Percentiles rank a stretch among this genome's conserved stretches.
Conservation (phyloP, 2,329 filamentous ascomycete species). For the Claviceps cyperi region DNA sequence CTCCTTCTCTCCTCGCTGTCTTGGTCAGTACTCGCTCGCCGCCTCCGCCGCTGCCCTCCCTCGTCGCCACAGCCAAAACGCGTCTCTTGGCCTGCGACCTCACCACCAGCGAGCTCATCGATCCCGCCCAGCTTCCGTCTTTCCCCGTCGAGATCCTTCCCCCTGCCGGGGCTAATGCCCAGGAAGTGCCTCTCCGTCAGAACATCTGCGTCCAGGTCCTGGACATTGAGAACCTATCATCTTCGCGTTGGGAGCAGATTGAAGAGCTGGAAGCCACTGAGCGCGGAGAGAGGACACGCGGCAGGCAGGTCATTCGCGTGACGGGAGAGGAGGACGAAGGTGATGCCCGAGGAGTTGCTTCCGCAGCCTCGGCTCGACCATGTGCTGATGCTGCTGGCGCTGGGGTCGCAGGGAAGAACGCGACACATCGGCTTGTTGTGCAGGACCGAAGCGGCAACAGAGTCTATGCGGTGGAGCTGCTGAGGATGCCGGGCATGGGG, state of each 20-base stretch:
- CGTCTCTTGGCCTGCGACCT: constrained; percentile 71
- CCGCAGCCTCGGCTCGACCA: not conserved
- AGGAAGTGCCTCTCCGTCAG: constrained; percentile 40
- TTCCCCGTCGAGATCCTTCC: constrained; percentile 39
- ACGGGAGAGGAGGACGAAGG: constrained; percentile 26
- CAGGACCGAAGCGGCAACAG: constrained; percentile 63
- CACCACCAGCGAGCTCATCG: constrained; percentile 33
- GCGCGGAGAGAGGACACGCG: constrained; percentile 58
- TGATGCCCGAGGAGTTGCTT: constrained; percentile 9
- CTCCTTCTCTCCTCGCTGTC: constrained; percentile 44
- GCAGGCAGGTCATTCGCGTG: constrained; percentile 69
- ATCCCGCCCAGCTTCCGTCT: constrained; percentile 22
- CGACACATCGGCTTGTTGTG: constrained; percentile 66
- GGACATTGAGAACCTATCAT: constrained; percentile 70
- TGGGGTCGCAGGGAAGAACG: constrained; percentile 19
- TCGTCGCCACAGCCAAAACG: constrained; percentile 67
- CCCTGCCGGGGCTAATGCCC: constrained; percentile 31
- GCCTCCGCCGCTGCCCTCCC: constrained; percentile 49
- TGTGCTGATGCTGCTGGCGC: constrained; percentile 1
- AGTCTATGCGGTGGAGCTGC: constrained; percentile 60
- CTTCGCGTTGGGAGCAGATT: constrained; percentile 73
- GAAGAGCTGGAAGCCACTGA: constrained; percentile 64
- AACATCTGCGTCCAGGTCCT: constrained; percentile 69
- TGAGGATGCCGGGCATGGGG: constrained; percentile 48
- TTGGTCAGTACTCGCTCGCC: constrained; percentile 43